Conservation (phyloP, 176 grass and related monocot species). For the Bolboschoenus planiculmis region DNA sequence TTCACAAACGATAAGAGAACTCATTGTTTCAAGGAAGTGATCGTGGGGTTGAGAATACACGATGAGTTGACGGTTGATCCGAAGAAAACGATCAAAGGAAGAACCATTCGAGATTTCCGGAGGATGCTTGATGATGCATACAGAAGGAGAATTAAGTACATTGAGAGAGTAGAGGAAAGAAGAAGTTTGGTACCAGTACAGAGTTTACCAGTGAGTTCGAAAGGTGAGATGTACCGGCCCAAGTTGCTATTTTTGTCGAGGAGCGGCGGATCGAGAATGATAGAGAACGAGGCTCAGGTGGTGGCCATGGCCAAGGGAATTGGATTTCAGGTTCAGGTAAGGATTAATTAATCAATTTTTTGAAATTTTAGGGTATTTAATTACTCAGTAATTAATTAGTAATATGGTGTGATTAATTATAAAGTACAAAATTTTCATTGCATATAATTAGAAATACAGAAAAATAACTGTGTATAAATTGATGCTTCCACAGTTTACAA, state of each 20-base stretch:
- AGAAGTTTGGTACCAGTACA: constrained; percentile 1
- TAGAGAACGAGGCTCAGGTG: constrained; percentile 62
- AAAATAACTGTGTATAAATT: background rate
- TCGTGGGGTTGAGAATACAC: constrained; percentile 71
- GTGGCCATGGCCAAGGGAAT: constrained; percentile 24
- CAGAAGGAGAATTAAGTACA: constrained; percentile 38
- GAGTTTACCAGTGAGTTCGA: background rate
- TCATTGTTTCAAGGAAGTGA: constrained; percentile 83
- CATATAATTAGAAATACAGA: background rate
- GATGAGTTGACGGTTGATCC: constrained; percentile 65
- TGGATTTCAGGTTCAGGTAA: constrained; percentile 59
- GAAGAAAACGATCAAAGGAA: constrained; percentile 21
- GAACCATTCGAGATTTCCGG: constrained; percentile 60
- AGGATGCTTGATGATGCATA: constrained; percentile 62
- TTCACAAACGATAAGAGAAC: constrained; percentile 45
- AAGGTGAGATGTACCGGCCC: background rate
- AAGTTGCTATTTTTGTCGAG: constrained; percentile 48
- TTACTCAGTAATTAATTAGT: background rate
- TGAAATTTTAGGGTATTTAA: background rate
- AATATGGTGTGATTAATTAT: background rate
- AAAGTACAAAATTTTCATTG: background rate
- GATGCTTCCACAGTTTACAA: background rate
- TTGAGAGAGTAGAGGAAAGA: constrained; percentile 31
- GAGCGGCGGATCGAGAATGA: constrained; percentile 51
- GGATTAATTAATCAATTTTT: background rate